phyloP scores from a whole-genome alignment of 805 yeast genomes.

The Metschnikowia gelsemii region DNA sequence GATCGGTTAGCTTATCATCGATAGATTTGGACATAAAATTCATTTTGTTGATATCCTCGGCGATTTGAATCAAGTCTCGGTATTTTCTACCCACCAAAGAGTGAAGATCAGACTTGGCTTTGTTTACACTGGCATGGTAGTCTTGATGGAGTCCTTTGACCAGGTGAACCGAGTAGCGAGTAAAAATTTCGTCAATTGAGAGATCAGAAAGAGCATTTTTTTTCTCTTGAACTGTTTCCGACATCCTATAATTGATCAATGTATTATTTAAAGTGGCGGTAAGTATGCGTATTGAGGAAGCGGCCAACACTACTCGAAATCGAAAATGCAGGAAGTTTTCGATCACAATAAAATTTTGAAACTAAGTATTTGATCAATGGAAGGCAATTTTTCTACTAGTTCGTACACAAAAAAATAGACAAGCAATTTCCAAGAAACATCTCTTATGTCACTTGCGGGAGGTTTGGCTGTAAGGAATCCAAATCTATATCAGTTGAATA shows the following conservation, averaged over 20 bases:
- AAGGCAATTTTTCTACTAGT: no score
- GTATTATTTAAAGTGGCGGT: background rate
- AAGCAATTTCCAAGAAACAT: no score
- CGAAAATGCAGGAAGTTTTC: no score
- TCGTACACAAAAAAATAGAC: no score
- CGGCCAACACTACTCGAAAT: conserved; percentile 1
- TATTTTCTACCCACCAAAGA: conserved; percentile 40
- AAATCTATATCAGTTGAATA: no score
- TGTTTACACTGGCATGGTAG: conserved; percentile 27
- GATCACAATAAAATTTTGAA: no score
- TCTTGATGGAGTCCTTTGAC: conserved; percentile 31
- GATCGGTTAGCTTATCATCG: conserved; percentile 28
- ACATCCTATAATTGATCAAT: background rate
- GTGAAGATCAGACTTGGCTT: conserved; percentile 36
- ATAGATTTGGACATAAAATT: conserved; percentile 23
- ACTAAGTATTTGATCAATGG: no score
- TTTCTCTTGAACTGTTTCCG: background rate
- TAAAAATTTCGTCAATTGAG: conserved; percentile 37
- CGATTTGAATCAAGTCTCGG: conserved; percentile 43
- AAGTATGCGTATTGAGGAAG: background rate
- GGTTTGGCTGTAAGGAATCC: no score
- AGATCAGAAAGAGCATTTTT: conserved; percentile 8
- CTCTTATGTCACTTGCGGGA: no score
- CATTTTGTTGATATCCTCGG: conserved; percentile 42
- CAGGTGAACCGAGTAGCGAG: conserved; percentile 31